Percentiles rank a stretch among this genome's conserved stretches.
Conservation (phyloP, 2,329 filamentous ascomycete genomes). For the Fusarium xylarioides region DNA sequence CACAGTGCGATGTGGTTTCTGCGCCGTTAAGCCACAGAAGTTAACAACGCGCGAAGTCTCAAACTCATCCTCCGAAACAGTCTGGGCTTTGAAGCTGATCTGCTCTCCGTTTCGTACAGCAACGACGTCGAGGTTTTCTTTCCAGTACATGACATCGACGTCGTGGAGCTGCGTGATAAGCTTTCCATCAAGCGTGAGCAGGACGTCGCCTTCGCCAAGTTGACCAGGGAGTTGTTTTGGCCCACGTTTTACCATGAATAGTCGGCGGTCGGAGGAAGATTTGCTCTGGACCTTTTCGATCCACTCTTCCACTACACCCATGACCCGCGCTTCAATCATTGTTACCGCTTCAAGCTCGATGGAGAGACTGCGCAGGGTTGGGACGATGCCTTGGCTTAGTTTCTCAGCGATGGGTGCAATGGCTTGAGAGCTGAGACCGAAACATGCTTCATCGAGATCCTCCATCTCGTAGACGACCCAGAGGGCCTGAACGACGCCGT, state of each 20-base stretch:
- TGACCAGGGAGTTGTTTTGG: conserved; percentile 62
- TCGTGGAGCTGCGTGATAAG: conserved; percentile 93
- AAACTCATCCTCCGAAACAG: conserved; percentile 86
- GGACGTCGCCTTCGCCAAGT: conserved; percentile 88
- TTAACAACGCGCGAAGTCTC: conserved; percentile 92
- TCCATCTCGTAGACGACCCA: conserved; percentile 80
- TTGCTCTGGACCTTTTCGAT: conserved; percentile 91
- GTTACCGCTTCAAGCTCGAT: conserved; percentile 94
- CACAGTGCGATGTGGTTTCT: conserved; percentile 93
- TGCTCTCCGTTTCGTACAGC: conserved; percentile 89
- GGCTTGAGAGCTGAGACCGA: conserved; percentile 88
- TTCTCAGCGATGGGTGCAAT: conserved; percentile 87
- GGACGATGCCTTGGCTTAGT: conserved; percentile 80
- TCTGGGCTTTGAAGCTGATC: conserved; percentile 79
- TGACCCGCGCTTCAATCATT: conserved; percentile 94
- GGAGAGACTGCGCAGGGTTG: conserved; percentile 87
- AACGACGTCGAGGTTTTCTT: conserved; percentile 81
- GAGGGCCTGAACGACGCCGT: conserved; percentile 91
- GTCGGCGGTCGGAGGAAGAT: conserved; percentile 87
- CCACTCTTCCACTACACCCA: conserved; percentile 97
- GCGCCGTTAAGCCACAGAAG: conserved; percentile 93
- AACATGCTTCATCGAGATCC: conserved; percentile 43
- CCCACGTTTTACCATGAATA: conserved; percentile 97
- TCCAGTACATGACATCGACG: conserved; percentile 94
- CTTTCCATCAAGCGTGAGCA: conserved; percentile 88